Conservation (phyloP, 805 yeast species). For the Wickerhamiella vanderwaltii region DNA sequence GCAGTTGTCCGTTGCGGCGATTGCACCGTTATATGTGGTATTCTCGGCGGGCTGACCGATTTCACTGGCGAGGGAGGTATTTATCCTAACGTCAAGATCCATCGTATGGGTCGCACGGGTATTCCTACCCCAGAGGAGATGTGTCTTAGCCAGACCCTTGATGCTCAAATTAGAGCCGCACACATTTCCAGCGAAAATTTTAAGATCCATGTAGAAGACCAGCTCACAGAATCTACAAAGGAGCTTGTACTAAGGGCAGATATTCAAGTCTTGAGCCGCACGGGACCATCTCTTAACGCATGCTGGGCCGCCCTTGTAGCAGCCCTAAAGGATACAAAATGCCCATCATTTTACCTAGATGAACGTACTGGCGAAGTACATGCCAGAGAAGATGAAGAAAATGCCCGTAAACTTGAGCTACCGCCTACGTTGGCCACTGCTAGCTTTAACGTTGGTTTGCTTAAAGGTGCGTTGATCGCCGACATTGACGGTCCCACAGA, state of each 20-base stretch:
- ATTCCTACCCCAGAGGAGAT: constrained; percentile 83
- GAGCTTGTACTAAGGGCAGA: constrained; percentile 56
- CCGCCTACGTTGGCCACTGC: constrained; percentile 29
- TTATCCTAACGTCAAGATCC: constrained; percentile 65
- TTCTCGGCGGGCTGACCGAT: constrained; percentile 49
- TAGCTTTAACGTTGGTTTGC: constrained; percentile 46
- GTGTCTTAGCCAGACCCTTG: constrained; percentile 52
- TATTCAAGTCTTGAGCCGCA: constrained; percentile 62
- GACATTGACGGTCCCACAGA: constrained; percentile 83
- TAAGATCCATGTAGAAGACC: constrained; percentile 23
- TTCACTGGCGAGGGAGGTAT: constrained; percentile 38
- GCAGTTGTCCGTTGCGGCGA: constrained; percentile 57
- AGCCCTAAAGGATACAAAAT: constrained; percentile 45
- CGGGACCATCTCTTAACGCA: constrained; percentile 71
- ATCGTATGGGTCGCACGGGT: constrained; percentile 54
- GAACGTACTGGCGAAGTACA: constrained; percentile 39
- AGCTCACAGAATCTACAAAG: constrained; percentile 26
- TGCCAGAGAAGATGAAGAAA: constrained; percentile 35
- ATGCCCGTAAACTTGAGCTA: constrained; percentile 26
- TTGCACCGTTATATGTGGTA: constrained; percentile 60
- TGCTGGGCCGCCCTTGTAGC: constrained; percentile 56
- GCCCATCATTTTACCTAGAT: constrained; percentile 61
- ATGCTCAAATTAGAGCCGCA: constrained; percentile 48
- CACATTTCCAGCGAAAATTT: constrained; percentile 36
- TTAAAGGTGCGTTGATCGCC: constrained; percentile 38